These are phyloP conservation scores for Neurospora intermedia DNA, from an alignment of 495 filamentous ascomycete species.

Conservation along the genomic window DNA sequence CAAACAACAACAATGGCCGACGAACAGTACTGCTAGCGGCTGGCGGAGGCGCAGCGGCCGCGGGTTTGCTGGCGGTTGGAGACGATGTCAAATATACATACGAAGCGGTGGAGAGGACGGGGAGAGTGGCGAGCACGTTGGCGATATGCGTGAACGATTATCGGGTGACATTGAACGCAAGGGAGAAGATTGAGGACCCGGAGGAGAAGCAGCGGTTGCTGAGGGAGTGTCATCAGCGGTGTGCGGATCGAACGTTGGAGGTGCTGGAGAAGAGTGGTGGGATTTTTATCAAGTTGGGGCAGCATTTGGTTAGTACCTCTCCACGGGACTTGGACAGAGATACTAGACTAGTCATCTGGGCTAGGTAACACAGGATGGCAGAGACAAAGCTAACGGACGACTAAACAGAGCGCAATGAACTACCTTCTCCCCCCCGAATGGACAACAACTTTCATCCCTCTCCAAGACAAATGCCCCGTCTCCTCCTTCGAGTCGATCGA, in stretches of 20 bases:
- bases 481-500: conserved; percentile 84
- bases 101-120: conserved; percentile 62
- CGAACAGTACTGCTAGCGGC: conserved; percentile 18
- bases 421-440: conserved; percentile 91
- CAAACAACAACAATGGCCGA: conserved; percentile 4
- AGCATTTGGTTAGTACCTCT: conserved; percentile 56
- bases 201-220: conserved; percentile 57
- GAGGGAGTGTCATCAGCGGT: conserved; percentile 82
- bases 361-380: no score
- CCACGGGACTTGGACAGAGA: not conserved
- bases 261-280: conserved; percentile 92
- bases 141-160: conserved; percentile 90
- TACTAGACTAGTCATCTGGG: no score
- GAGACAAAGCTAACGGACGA: conserved; percentile 8
- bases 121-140: conserved; percentile 67
- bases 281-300: conserved; percentile 96
- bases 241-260: conserved; percentile 68
- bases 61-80: conserved; percentile 53
- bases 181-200: conserved; percentile 40
- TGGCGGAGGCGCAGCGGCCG: conserved; percentile 41
- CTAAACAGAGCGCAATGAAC: conserved; percentile 69
- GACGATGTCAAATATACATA: conserved; percentile 66
- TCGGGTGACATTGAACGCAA: conserved; percentile 63
- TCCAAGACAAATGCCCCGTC: conserved; percentile 92
- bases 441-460: conserved; percentile 90